Conservation (phyloP, 2,329 filamentous ascomycete species). For the Aspergillus pseudoglaucus region DNA sequence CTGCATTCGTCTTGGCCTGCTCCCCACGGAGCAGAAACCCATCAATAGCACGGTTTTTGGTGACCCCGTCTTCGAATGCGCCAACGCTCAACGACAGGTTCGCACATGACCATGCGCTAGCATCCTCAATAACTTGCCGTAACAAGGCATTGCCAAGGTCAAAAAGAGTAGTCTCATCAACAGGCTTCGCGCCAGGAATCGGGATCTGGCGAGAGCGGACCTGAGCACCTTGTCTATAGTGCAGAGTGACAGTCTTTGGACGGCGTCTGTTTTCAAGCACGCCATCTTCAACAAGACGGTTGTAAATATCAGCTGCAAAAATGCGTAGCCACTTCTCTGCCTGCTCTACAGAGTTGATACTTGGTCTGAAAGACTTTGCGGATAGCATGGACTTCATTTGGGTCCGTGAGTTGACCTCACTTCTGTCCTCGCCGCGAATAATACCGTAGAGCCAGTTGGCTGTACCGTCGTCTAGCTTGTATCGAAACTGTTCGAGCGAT, state of each 20-base stretch:
- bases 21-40: conserved; percentile 69
- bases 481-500: conserved; percentile 67
- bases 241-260: conserved; percentile 77
- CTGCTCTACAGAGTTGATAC: conserved; percentile 70
- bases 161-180: conserved; percentile 68
- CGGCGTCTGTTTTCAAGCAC: conserved; percentile 79
- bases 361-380: conserved; percentile 87
- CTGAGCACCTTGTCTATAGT: conserved; percentile 69
- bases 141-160: conserved; percentile 70
- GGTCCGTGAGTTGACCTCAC: conserved; percentile 82
- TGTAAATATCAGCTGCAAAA: conserved; percentile 85
- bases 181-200: conserved; percentile 67
- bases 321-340: conserved; percentile 81
- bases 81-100: conserved; percentile 82
- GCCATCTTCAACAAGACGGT: conserved; percentile 82
- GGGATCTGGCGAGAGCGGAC: conserved; percentile 67
- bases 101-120: conserved; percentile 80
- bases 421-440: conserved; percentile 77
- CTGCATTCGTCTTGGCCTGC: conserved; percentile 45
- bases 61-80: conserved; percentile 85
- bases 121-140: conserved; percentile 69
- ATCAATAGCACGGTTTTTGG: conserved; percentile 78
- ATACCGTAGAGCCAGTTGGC: conserved; percentile 79
- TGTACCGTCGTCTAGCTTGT: conserved; percentile 73
- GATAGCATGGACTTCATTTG: conserved; percentile 97